phyloP scores from a whole-genome alignment of 2,329 filamentous ascomycete genomes.

The Ceratocystis papillata region DNA sequence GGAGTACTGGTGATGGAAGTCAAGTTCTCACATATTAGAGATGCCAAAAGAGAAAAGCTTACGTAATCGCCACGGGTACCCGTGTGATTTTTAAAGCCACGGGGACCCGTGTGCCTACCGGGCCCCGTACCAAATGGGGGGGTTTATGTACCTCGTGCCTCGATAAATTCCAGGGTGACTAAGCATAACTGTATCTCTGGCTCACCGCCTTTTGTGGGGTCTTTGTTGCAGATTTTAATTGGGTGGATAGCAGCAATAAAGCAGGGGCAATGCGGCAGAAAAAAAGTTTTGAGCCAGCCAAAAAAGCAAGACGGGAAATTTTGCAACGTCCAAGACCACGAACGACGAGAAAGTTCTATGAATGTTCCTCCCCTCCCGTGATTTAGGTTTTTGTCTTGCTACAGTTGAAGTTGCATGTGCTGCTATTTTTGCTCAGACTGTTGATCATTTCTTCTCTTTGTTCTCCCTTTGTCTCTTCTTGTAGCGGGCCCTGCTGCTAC shows the following conservation, averaged over 20 bases:
- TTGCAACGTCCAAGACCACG: conserved; percentile 14
- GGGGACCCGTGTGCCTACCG: too few species aligned
- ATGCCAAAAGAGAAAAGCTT: too few species aligned
- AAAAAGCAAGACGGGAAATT: conserved; percentile 21
- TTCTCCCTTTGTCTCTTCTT: neutral
- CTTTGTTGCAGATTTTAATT: conserved; percentile 8
- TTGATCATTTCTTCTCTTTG: neutral
- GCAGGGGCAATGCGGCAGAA: conserved; percentile 25
- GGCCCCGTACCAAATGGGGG: too few species aligned
- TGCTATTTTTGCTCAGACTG: neutral
- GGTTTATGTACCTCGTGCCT: too few species aligned
- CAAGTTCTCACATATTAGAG: too few species aligned
- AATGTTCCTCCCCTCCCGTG: neutral
- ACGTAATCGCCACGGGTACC: too few species aligned
- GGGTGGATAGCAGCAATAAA: conserved; percentile 1
- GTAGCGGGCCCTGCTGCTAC: neutral
- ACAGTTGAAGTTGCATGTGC: neutral
- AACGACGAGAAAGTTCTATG: conserved; percentile 8
- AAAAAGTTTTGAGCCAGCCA: conserved; percentile 24
- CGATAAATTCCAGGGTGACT: neutral
- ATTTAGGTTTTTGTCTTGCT: neutral
- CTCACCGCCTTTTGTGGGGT: conserved; percentile 21
- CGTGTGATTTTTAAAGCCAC: too few species aligned
- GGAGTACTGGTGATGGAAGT: too few species aligned
- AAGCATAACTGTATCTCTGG: neutral